Percentiles rank a stretch among this genome's conserved stretches.
These are phyloP conservation scores for Dorcoceras hygrometricum DNA, from an alignment of 257 asterid genomes.

Conservation along the genomic window DNA sequence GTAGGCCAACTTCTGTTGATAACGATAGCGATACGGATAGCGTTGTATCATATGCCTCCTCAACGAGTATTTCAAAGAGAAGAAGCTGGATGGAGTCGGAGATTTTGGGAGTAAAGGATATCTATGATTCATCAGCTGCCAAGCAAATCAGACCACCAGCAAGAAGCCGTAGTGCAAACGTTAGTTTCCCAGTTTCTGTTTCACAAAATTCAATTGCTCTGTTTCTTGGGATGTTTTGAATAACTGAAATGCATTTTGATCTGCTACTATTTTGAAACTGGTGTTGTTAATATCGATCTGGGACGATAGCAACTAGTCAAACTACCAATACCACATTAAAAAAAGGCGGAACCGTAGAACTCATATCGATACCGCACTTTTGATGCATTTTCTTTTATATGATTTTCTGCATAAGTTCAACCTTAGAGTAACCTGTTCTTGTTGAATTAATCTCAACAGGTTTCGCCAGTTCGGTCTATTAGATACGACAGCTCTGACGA, in stretches of 20 bases:
- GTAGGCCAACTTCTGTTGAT: conserved; percentile 29
- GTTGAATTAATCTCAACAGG: conserved; percentile 36
- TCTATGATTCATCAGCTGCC: conserved; percentile 48
- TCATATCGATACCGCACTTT: no score
- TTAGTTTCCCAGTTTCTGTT: conserved; percentile 20
- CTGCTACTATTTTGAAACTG: background rate
- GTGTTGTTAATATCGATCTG: background rate
- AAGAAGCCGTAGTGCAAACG: conserved; percentile 52
- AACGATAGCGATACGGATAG: conserved; percentile 55
- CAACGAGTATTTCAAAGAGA: conserved; percentile 37
- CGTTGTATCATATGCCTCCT: conserved; percentile 33
- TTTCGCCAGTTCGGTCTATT: conserved; percentile 58
- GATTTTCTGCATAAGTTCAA: background rate
- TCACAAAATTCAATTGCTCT: background rate
- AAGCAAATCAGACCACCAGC: conserved; percentile 38
- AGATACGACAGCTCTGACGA: conserved; percentile 62
- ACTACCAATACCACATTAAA: background rate
- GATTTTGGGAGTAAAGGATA: conserved; percentile 43
- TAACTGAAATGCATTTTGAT: background rate
- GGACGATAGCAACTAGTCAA: background rate
- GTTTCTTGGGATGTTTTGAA: background rate
- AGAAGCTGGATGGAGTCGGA: conserved; percentile 75
- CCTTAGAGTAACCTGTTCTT: conserved; percentile 16
- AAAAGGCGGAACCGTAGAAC: background rate
- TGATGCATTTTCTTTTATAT: no score